Evolutionary conservation across 768 basidiomycete species (phyloP), one percentile per base, ranked within the genome.

Genomic region (Rhizopogon sp.): DNA sequence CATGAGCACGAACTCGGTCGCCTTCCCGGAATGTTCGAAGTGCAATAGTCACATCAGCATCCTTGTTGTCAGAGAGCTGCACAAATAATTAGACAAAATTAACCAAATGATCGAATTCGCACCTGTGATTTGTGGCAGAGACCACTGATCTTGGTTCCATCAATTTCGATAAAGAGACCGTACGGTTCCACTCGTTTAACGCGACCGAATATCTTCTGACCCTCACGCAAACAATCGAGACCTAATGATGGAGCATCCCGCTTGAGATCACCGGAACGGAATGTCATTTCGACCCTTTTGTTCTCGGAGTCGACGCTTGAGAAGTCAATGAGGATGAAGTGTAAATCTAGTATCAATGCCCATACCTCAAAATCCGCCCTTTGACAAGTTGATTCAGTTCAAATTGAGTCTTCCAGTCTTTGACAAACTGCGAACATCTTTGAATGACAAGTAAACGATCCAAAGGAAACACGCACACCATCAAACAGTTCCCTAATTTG

Each of bases 51-150:
- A 90, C 84, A 68, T 95, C 91, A 4, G 88, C 88, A 31, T 88
- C 82, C 58, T 83, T 78, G 67, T 90, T 92, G 64, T 98, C 96
- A 7, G 94, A 90, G 42, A 98, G 77, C 93, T 97, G 58, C 25
- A 35, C 20, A 17, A 54, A 53, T 50, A 22, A 50, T 39, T 40
- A 49, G 41, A 17, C 43, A 49, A 31, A 44, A 40, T 39, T 37
- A 46, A n/a, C 40, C 29, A 28, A 42, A 42, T 58, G 29, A 35
- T 66, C 35, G 35, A 37, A 10, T 37, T 11, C 77, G 51, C 62
- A 88, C 93, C 79, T 98, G 81, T 9, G 92, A 91, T 70, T 93
- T 94, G 69, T 98, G 96, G 68, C 96, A 99, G 10, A 99, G 77
- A 5, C 96, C 96, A 57, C 80, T 85, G 47, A 98, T 74, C 64